phyloP scores from a whole-genome alignment of 2,329 filamentous ascomycete species.

The Alternaria arborescens region DNA sequence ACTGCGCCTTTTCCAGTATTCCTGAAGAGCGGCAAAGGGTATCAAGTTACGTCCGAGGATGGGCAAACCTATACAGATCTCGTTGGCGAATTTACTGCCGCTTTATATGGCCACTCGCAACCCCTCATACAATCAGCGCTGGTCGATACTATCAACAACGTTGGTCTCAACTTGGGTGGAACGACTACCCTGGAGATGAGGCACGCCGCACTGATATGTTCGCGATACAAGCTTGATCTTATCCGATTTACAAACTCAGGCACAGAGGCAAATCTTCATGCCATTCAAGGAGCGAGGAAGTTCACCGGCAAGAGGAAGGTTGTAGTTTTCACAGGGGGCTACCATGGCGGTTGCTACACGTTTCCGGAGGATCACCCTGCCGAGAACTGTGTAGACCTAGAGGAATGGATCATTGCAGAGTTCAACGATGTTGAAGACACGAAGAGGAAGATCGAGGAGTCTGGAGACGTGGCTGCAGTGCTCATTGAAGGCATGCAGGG shows the following conservation, averaged over 20 bases:
- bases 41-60: constrained; percentile 43
- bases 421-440: constrained; percentile 68
- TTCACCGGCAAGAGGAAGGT: constrained; percentile 53
- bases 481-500: constrained; percentile 74
- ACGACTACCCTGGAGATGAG: constrained; percentile 31
- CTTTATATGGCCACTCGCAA: constrained; percentile 44
- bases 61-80: constrained; percentile 42
- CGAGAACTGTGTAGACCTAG: constrained; percentile 59
- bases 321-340: constrained; percentile 61
- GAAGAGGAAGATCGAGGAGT: constrained; percentile 52
- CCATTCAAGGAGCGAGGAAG: constrained; percentile 54
- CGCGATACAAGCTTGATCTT: constrained; percentile 31
- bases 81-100: constrained; percentile 40
- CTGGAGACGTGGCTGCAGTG: constrained; percentile 65
- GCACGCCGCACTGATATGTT: constrained; percentile 33
- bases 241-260: constrained; percentile 43
- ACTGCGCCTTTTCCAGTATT: constrained; percentile 50
- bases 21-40: constrained; percentile 38
- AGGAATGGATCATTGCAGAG: constrained; percentile 67
- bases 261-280: constrained; percentile 41
- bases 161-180: constrained; percentile 46
- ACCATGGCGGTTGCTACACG: constrained; percentile 64
- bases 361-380: constrained; percentile 53
- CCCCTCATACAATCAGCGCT: constrained; percentile 33
- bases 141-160: constrained; percentile 33